A percentile compares a stretch with the other conserved stretches of the same genome.
These are phyloP conservation scores for Lachnum nothofagi DNA, from an alignment of 2,329 filamentous ascomycete species.

Conservation along the genomic window DNA sequence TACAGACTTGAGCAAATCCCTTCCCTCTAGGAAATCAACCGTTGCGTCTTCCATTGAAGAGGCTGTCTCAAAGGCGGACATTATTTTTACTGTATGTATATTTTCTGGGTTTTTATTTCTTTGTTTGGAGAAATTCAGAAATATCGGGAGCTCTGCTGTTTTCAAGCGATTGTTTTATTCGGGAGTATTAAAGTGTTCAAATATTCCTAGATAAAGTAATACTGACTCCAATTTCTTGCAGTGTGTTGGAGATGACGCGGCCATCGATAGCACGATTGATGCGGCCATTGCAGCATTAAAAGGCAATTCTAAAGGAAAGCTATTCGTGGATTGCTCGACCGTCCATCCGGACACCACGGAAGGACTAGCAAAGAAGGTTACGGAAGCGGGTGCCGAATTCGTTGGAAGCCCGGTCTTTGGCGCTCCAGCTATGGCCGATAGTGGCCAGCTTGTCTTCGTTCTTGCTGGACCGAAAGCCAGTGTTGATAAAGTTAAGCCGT, in stretches of 20 bases:
- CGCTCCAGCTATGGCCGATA: slow-evolving; percentile 64
- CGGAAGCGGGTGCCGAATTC: slow-evolving; percentile 62
- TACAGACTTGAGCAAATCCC: slow-evolving; percentile 54
- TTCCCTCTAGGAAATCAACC: slow-evolving; percentile 57
- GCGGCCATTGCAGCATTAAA: slow-evolving; percentile 53
- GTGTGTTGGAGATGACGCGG: slow-evolving; percentile 75
- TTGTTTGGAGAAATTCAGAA: no score
- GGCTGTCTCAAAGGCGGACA: slow-evolving; percentile 62
- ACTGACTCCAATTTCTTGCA: no score
- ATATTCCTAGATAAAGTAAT: no score
- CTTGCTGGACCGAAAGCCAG: slow-evolving; percentile 59
- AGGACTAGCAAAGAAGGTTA: slow-evolving; percentile 53
- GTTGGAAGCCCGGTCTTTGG: slow-evolving; percentile 70
- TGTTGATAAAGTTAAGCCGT: slow-evolving; percentile 62
- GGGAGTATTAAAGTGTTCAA: no score
- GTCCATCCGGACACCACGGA: slow-evolving; percentile 79
- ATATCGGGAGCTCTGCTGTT: no score
- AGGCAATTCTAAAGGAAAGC: slow-evolving; percentile 59
- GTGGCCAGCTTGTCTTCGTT: slow-evolving; percentile 67
- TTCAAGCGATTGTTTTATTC: no score
- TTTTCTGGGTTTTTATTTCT: no score
- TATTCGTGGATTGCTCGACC: slow-evolving; percentile 84
- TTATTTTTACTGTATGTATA: slow-evolving; percentile 80
- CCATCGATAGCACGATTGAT: slow-evolving; percentile 59
- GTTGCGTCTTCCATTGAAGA: slow-evolving; percentile 61